Evolutionary conservation across 2,329 filamentous ascomycete genomes (phyloP).

Genomic region (Calycina herbarum): DNA sequence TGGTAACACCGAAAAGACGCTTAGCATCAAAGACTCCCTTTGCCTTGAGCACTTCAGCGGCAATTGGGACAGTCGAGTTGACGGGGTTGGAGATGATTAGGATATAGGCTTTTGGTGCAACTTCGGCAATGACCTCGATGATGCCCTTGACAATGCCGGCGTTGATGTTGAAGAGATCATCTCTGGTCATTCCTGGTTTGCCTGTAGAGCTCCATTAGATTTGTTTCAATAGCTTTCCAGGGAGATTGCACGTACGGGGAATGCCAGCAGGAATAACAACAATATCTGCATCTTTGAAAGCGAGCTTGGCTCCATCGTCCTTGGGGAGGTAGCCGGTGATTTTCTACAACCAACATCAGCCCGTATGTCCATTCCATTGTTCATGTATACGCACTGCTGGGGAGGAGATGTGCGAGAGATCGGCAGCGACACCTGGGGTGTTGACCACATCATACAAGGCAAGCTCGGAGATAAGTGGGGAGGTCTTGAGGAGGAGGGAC

Average conservation of each 20-base stretch:
- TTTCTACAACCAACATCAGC: slow-evolving; percentile 57
- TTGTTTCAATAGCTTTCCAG: slow-evolving; percentile 13
- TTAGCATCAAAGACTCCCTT: slow-evolving; percentile 92
- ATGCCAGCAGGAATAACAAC: slow-evolving; percentile 97
- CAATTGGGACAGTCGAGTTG: slow-evolving; percentile 97
- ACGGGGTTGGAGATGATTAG: slow-evolving; percentile 99
- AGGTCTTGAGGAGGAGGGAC: slow-evolving; percentile 93
- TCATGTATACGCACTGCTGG: slow-evolving; percentile 63
- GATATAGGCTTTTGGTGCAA: slow-evolving; percentile 88
- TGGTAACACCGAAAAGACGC: slow-evolving; percentile 97
- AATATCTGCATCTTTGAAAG: slow-evolving; percentile 90
- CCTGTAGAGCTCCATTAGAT: slow-evolving; percentile 53
- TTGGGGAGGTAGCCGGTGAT: slow-evolving; percentile 84
- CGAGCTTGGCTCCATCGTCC: slow-evolving; percentile 80
- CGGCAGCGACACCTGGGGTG: slow-evolving; percentile 91
- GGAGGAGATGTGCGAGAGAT: slow-evolving; percentile 96
- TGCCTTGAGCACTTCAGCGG: slow-evolving; percentile 92
- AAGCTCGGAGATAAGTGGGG: slow-evolving; percentile 85
- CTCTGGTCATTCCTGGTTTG: slow-evolving; percentile 99
- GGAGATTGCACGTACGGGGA: slow-evolving; percentile 68
- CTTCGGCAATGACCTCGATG: slow-evolving; percentile 82
- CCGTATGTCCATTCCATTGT: slow-evolving; percentile 35
- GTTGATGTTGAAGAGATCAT: slow-evolving; percentile 99
- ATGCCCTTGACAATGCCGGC: slow-evolving; percentile 95
- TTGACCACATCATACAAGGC: slow-evolving; percentile 99